phyloP scores from a whole-genome alignment of 108 stramenopile genomes.

The Chaetoceros tenuissimus region DNA sequence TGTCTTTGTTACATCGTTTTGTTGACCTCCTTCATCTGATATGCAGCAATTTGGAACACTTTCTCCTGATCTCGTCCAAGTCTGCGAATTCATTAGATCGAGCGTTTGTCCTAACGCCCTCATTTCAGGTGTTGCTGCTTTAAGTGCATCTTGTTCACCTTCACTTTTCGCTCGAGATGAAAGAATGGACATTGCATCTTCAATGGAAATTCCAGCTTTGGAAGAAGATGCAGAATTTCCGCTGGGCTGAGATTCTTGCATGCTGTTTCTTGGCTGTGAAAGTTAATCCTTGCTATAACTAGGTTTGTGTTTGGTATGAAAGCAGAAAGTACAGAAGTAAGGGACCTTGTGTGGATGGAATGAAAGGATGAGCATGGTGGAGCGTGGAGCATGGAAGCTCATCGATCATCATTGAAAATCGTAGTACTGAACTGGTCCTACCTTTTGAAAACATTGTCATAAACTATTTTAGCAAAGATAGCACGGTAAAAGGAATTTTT shows the following conservation, averaged over 20 bases:
- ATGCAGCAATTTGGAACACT: constrained; percentile 8
- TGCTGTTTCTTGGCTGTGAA: no score
- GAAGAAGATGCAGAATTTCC: neutral
- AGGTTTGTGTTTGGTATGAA: no score
- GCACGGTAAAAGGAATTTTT: no score
- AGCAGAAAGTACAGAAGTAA: no score
- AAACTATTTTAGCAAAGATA: no score
- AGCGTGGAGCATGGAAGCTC: no score
- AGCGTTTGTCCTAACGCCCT: constrained; percentile 71
- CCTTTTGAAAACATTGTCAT: no score
- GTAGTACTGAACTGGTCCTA: no score
- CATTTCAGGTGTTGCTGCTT: constrained; percentile 19
- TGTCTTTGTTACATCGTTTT: neutral
- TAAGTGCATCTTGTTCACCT: constrained; percentile 6
- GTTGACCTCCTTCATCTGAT: neutral
- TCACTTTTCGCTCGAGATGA: constrained; percentile 32
- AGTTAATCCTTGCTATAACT: no score
- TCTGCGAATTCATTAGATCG: constrained; percentile 35
- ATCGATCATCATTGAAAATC: no score
- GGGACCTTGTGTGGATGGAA: no score
- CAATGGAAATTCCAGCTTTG: constrained; percentile 52
- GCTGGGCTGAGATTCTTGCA: neutral
- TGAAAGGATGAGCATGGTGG: no score
- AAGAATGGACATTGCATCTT: constrained; percentile 60
- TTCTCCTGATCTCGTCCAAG: neutral